Evolutionary conservation across 306 rosid species (phyloP).

Genomic region (Acacia confusa): DNA sequence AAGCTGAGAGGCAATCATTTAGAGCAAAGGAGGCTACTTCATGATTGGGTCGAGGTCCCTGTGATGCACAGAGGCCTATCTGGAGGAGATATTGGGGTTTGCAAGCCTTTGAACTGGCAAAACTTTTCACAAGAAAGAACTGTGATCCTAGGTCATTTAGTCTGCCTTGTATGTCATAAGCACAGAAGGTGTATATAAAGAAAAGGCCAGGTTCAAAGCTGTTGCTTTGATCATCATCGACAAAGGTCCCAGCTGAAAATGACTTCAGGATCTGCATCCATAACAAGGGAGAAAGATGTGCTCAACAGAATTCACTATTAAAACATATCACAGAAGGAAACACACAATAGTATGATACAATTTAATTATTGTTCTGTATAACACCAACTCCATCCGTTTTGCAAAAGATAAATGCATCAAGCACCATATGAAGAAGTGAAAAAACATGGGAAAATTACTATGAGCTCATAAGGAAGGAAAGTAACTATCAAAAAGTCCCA

Average conservation of each 20-base stretch:
- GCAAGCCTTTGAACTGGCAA: slow-evolving; percentile 68
- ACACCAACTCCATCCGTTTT: slow-evolving; percentile 11
- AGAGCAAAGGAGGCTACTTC: slow-evolving; percentile 80
- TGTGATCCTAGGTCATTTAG: slow-evolving; percentile 66
- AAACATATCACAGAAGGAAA: slow-evolving; percentile 10
- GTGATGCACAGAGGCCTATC: slow-evolving; percentile 74
- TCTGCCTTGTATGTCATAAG: slow-evolving; percentile 80
- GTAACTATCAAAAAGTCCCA: no score
- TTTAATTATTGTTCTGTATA: background rate
- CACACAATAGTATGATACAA: background rate
- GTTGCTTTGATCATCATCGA: slow-evolving; percentile 40
- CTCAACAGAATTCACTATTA: slow-evolving; percentile 19
- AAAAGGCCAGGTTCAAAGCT: slow-evolving; percentile 58
- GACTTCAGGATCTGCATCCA: slow-evolving; percentile 73
- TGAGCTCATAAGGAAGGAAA: no score
- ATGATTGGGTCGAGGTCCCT: slow-evolving; percentile 62
- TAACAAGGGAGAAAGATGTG: slow-evolving; percentile 27
- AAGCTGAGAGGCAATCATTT: slow-evolving; percentile 74
- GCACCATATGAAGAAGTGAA: slow-evolving; percentile 6
- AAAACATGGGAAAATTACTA: no score
- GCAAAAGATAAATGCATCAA: slow-evolving; percentile 14
- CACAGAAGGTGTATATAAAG: slow-evolving; percentile 69
- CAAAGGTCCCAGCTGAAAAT: slow-evolving; percentile 45
- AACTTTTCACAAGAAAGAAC: slow-evolving; percentile 54
- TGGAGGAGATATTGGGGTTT: slow-evolving; percentile 72